Evolutionary conservation across 2,329 filamentous ascomycete species (phyloP).

Genomic region (Penicillium sp.): DNA sequence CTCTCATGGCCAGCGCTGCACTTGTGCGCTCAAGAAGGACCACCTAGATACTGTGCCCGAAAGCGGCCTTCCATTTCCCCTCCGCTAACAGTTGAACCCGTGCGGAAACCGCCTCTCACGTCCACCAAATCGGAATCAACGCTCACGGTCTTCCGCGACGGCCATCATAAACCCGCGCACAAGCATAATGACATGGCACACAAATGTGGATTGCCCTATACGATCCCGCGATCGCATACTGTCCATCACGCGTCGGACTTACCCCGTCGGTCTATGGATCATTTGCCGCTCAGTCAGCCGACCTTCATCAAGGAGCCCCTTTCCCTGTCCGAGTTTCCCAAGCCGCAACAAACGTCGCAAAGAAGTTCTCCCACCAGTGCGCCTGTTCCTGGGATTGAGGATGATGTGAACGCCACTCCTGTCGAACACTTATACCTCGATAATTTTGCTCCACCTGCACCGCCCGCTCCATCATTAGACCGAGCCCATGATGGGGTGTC

Average conservation of each 20-base stretch:
- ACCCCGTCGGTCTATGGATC: slow-evolving; percentile 52
- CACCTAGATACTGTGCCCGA: slow-evolving; percentile 49
- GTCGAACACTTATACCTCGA: slow-evolving; percentile 35
- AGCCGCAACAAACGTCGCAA: slow-evolving; percentile 27
- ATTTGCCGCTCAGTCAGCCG: slow-evolving; percentile 43
- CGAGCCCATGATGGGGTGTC: slow-evolving; percentile 19
- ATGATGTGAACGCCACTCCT: slow-evolving; percentile 27
- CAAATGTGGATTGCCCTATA: slow-evolving; percentile 60
- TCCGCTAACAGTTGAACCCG: slow-evolving; percentile 44
- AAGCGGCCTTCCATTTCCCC: slow-evolving; percentile 43
- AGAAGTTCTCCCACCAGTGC: slow-evolving; percentile 46
- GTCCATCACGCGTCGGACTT: slow-evolving; percentile 46
- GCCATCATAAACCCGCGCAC: slow-evolving; percentile 62
- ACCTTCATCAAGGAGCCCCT: slow-evolving; percentile 32
- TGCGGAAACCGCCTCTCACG: slow-evolving; percentile 54
- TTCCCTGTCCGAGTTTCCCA: slow-evolving; percentile 18
- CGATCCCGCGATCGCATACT: slow-evolving; percentile 54
- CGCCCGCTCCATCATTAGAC: slow-evolving; percentile 24
- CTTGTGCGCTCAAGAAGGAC: slow-evolving; percentile 60
- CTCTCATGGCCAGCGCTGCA: slow-evolving; percentile 57
- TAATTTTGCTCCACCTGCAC: slow-evolving; percentile 23
- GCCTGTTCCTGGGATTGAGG: slow-evolving; percentile 25
- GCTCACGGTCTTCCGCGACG: slow-evolving; percentile 60
- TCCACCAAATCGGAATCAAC: slow-evolving; percentile 58
- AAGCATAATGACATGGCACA: slow-evolving; percentile 63